Base-by-base conservation (phyloP, 192 early-diverging fungal genomes). In the Coemansia sp. region DNA sequence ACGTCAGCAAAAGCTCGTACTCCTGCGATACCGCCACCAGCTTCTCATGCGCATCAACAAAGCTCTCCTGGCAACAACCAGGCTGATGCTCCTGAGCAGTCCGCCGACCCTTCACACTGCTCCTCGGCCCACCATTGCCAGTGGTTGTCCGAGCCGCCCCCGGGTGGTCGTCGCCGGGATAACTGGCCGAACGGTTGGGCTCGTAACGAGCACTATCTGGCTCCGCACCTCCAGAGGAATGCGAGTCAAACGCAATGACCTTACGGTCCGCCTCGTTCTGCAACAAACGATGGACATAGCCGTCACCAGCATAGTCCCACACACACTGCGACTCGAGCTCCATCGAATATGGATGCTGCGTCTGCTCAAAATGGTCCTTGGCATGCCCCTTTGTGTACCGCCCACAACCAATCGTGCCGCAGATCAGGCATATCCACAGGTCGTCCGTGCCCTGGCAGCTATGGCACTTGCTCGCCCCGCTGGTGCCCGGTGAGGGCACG, bases 291-390 rank as follows among this genome's bases (percentile, higher is more conserved):
- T 99, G 96, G 7, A 99, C 93, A 56, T 97, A 89, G 2, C 90
- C 94, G 58, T 99, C 96, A 5, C 94, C 89, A 1, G 82, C 86
- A 70, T 99, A 99, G 60, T 99, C 96, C 96, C 96, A 99, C 34
- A 99, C 94, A 2, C 90, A 64, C 67, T 99, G 96, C 10, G 91
- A 97, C 39, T 90, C 91, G 10, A 97, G 74, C 56, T 99, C 94
- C 50, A 99, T 63, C 13, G 92, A 79, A 61, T 92, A 99, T 5
- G 89, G 64, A 56, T 99, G 96, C 20, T 75, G 60, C 4, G 91
- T 93, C 25, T 82, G 80, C 34, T 62, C 71, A 56, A 88, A 99
- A 56, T 99, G 96, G 25, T 75, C 70, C 37, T 89, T 85, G 0
- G 96, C 96, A 55, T 97, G 94, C 16, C 78, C 91, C 14, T 80